Evolutionary conservation across 495 filamentous ascomycete species (phyloP).

Genomic region (Penicillium soppii): DNA sequence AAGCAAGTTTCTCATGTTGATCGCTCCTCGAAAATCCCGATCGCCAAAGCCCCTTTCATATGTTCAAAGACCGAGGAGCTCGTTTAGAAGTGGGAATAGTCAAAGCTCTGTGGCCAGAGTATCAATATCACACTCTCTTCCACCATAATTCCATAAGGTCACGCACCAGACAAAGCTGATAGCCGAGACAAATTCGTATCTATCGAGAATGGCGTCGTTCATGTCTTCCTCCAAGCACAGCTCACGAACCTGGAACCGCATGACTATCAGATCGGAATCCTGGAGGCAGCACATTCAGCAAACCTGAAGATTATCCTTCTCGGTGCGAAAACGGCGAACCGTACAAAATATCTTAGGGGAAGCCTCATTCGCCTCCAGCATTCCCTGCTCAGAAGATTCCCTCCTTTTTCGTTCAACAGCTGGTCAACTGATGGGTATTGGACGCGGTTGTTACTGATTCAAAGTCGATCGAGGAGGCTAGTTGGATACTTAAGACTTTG

Average conservation of each 20-base stretch:
- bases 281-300: background rate
- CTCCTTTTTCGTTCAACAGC: background rate
- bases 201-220: background rate
- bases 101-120: conserved; percentile 12
- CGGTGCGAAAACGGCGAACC: background rate
- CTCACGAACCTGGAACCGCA: background rate
- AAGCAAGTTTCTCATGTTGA: background rate
- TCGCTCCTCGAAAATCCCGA: background rate
- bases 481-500: background rate
- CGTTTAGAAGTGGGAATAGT: conserved; percentile 13
- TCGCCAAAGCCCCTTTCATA: conserved; percentile 5
- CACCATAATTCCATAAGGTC: background rate
- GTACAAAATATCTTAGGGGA: background rate
- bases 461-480: conserved; percentile 3
- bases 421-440: conserved; percentile 9
- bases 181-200: background rate
- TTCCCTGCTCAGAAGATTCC: background rate
- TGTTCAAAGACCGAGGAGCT: conserved; percentile 15
- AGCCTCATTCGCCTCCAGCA: conserved; percentile 1
- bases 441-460: conserved; percentile 7
- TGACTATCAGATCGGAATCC: conserved; percentile 2
- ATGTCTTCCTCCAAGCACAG: background rate
- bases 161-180: background rate
- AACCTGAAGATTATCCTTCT: conserved; percentile 8
- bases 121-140: conserved; percentile 3